These are phyloP conservation scores for Quercus ilex DNA, from an alignment of 306 rosid species.

Conservation along the genomic window DNA sequence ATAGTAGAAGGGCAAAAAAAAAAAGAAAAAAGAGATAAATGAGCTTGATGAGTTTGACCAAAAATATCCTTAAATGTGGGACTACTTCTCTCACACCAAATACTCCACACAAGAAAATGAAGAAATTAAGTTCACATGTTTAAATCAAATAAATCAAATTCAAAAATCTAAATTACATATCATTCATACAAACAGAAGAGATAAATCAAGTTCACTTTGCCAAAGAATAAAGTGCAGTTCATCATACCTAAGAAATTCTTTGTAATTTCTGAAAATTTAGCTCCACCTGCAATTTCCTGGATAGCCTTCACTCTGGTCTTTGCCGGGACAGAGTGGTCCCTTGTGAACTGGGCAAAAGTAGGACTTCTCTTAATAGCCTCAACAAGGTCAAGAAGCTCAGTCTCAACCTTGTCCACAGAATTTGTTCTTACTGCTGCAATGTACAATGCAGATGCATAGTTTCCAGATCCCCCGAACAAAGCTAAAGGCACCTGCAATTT, in stretches of 20 bases:
- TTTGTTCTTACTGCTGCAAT: conserved; percentile 68
- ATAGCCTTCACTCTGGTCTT: conserved; percentile 54
- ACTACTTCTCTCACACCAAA: background rate
- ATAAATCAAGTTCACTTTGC: background rate
- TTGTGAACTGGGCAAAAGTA: conserved; percentile 53
- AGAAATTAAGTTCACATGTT: background rate
- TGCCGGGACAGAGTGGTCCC: conserved; percentile 58
- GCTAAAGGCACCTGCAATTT: conserved; percentile 70
- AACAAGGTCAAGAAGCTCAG: conserved; percentile 60
- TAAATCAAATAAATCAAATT: background rate
- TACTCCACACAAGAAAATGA: background rate
- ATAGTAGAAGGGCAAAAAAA: no score
- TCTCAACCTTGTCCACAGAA: conserved; percentile 68
- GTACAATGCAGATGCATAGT: conserved; percentile 92
- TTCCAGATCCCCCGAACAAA: conserved; percentile 89
- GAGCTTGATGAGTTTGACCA: background rate
- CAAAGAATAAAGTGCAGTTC: background rate
- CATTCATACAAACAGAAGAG: background rate
- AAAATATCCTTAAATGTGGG: background rate
- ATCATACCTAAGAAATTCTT: conserved; percentile 78
- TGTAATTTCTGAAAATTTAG: conserved; percentile 70
- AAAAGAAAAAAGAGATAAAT: background rate
- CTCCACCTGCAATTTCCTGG: conserved; percentile 46
- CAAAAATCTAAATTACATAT: background rate
- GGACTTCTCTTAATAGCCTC: conserved; percentile 58